Evolutionary conservation across 2,329 filamentous ascomycete species (phyloP), one percentile per base, ranked within the genome.

Genomic region (Xylariaceae sp.): DNA sequence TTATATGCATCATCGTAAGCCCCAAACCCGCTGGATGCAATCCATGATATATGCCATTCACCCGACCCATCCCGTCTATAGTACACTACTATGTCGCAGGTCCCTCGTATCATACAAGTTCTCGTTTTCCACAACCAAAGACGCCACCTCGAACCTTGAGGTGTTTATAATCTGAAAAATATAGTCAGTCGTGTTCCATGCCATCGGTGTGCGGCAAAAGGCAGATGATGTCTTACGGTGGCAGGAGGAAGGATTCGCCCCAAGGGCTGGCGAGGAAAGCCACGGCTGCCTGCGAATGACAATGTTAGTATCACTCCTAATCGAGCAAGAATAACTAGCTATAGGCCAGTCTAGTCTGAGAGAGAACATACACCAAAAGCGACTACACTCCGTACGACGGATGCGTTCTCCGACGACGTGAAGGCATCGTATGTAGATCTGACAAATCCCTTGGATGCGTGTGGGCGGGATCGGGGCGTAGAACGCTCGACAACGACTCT

Each of bases 201-300:
- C 47, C n/a, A 18, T 19, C 18, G 20, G 5, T 19, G 40, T 32
- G 20, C 44, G 18, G 20, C 14, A 26, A 37, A 23, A 41, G 32
- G 20, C 7, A 43, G 3, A 20, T n/a, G 18, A 16, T 20, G 42
- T 59, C 80, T 74, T 75, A 85, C 82, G 85, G 83, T 72, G 87
- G 87, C 62, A 89, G 79, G 56, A 90, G 80, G 67, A 84, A 77
- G 67, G 84, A 77, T 70, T 89, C 87, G 73, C 83, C 83, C 79
- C 85, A 87, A 52, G 84, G 82, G 76, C 86, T 89, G 55, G 85
- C 80, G 64, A 90, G 79, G 73, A 90, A 86, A 40, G 85, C 81
- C 51, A 89, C 81, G 43, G 85, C 86, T 64, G 77, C 82, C 86
- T 89, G 55, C 56, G 19, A 1, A 32, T 21, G 41, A 63, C 7